Evolutionary conservation across 768 basidiomycete species (phyloP).

Genomic region (Auriscalpium orientale): DNA sequence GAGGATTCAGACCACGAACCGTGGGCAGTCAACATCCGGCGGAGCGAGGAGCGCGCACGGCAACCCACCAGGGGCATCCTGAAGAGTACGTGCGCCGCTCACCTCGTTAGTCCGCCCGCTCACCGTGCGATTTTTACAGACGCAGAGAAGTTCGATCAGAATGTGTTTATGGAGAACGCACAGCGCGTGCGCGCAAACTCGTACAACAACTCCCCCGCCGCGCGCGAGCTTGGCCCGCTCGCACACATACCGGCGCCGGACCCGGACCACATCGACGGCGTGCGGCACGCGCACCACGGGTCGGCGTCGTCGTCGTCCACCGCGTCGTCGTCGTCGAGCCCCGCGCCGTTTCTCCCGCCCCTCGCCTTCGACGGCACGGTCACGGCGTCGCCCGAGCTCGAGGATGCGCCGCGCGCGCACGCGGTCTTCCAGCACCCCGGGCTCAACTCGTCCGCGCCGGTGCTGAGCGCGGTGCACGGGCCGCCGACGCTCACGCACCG

Average conservation of each 20-base stretch:
- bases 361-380: conserved; percentile 46
- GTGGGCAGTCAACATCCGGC: conserved; percentile 70
- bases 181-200: conserved; percentile 76
- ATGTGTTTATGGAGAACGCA: conserved; percentile 38
- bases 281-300: conserved; percentile 62
- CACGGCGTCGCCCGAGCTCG: conserved; percentile 28
- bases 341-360: conserved; percentile 39
- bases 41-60: conserved; percentile 60
- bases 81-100: conserved; percentile 49
- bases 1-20: conserved; percentile 56
- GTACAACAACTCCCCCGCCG: conserved; percentile 48
- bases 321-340: conserved; percentile 6
- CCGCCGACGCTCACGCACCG: conserved; percentile 59
- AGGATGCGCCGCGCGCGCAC: conserved; percentile 36
- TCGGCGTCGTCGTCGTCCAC: conserved; percentile 27
- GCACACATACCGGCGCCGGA: conserved; percentile 79
- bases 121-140: conserved; percentile 31
- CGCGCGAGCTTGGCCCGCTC: conserved; percentile 62
- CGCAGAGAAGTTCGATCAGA: conserved; percentile 63
- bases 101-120: conserved; percentile 4
- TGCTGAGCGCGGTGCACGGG: conserved; percentile 52
- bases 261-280: conserved; percentile 81
- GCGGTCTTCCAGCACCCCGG: conserved; percentile 66
- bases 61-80: conserved; percentile 78
- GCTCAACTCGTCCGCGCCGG: conserved; percentile 82